These are phyloP conservation scores for Chrysopogon serrulatus DNA, from an alignment of 176 grass and related monocot genomes.

Conservation along the genomic window DNA sequence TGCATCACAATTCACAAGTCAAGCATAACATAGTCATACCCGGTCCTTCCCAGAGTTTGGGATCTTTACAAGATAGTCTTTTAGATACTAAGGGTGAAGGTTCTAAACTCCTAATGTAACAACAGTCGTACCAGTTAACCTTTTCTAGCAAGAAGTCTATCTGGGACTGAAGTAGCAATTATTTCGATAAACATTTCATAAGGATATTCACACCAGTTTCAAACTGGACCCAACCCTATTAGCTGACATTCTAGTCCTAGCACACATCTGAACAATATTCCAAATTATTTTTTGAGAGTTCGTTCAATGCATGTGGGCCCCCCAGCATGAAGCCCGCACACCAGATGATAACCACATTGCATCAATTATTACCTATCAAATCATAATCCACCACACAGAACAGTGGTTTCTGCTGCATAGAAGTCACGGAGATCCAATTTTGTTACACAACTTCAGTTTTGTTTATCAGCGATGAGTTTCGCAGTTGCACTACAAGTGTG, in stretches of 20 bases:
- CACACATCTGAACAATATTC: not conserved
- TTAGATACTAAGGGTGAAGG: not conserved
- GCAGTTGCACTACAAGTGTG: not conserved
- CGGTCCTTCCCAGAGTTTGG: not conserved
- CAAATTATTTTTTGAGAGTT: constrained; percentile 8
- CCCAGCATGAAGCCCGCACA: not conserved
- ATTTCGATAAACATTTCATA: constrained; percentile 1
- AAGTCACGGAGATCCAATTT: not conserved
- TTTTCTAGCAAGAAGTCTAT: not conserved
- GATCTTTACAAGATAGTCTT: not conserved
- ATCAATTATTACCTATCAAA: not conserved
- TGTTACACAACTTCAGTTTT: not conserved
- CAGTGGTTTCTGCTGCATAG: not conserved
- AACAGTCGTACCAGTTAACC: not conserved
- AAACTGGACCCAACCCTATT: not conserved
- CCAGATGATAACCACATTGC: not conserved
- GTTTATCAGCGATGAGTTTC: not conserved
- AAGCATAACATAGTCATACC: constrained; percentile 13
- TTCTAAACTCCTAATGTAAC: not conserved
- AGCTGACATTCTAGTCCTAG: not conserved
- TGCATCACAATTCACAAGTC: constrained; percentile 26
- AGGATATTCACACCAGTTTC: not conserved
- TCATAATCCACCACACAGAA: not conserved
- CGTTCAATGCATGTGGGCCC: not conserved
- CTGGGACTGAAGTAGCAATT: not conserved